Conservation (phyloP, 345 rosid species). For the Theobroma cacao region DNA sequence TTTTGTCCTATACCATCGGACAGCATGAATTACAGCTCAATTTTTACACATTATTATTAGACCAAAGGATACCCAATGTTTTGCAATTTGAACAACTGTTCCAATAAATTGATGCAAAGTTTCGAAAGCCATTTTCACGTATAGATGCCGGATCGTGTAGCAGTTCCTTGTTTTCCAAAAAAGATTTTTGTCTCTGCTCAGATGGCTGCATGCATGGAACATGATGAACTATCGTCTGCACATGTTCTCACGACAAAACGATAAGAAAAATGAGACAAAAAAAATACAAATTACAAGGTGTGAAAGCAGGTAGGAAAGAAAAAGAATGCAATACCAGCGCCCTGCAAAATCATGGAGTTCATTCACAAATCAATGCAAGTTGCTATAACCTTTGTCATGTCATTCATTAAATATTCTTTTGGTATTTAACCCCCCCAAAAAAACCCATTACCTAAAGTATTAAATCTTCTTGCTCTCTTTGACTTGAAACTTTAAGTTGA, state of each 20-base stretch:
- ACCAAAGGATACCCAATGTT: not conserved
- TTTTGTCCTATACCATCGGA: not conserved
- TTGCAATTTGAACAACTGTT: not conserved
- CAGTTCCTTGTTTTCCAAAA: not conserved
- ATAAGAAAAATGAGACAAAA: not conserved
- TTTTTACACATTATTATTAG: not conserved
- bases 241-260: constrained; percentile 1
- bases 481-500: too few relatives aligned
- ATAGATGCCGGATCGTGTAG: not conserved
- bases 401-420: too few relatives aligned
- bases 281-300: not conserved
- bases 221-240: not conserved
- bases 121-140: not conserved
- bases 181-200: not conserved
- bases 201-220: not conserved
- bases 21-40: not conserved
- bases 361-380: too few relatives aligned
- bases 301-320: not conserved
- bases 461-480: too few relatives aligned
- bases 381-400: too few relatives aligned
- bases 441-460: too few relatives aligned
- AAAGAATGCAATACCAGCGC: not conserved
- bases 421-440: too few relatives aligned
- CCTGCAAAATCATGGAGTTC: not conserved
- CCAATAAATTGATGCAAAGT: not conserved